Percentiles rank a stretch among this genome's conserved stretches.
phyloP scores from a whole-genome alignment of 352 stramenopile genomes.

The Phytophthora sojae region DNA sequence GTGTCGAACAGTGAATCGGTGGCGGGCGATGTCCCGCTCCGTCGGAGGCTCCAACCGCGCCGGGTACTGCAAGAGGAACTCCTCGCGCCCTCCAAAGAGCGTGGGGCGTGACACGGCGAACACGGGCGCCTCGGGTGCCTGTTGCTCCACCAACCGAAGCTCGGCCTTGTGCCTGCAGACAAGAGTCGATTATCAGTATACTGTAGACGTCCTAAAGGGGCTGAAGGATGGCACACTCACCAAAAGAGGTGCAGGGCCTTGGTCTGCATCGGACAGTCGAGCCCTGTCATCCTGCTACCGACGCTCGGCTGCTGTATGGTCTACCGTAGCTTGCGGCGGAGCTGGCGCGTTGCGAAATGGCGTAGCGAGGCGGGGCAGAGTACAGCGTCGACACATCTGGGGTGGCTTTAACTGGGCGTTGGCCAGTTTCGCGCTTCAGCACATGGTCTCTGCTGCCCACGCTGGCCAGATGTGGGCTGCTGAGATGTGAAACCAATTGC shows the following conservation, averaged over 20 bases:
- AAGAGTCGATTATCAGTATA: neutral
- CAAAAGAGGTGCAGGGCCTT: conserved; percentile 40
- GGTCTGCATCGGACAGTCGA: conserved; percentile 34
- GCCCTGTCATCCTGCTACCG: conserved; percentile 11
- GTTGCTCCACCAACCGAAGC: conserved; percentile 23
- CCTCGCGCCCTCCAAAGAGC: conserved; percentile 28
- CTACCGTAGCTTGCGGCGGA: conserved; percentile 3
- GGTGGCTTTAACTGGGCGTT: conserved; percentile 17
- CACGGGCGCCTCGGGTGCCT: conserved; percentile 22
- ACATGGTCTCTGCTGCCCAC: conserved; percentile 30
- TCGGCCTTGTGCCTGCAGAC: conserved; percentile 32
- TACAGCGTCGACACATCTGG: conserved; percentile 4
- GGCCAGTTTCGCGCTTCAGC: conserved; percentile 21
- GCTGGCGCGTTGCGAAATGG: conserved; percentile 24
- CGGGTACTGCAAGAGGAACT: conserved; percentile 38
- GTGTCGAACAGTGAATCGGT: conserved; percentile 33
- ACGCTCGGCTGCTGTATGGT: neutral
- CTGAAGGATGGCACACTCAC: conserved; percentile 7
- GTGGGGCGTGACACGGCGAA: conserved; percentile 29
- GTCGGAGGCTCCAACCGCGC: conserved; percentile 26
- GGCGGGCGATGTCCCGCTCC: conserved; percentile 22
- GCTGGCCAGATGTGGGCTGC: conserved; percentile 20
- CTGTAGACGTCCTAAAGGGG: too few species aligned
- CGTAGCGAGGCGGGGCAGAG: neutral
- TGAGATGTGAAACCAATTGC: conserved; percentile 38